Evolutionary conservation across 1,139 yeast genomes (phyloP).

Genomic region (Lipomyces yarrowii): DNA sequence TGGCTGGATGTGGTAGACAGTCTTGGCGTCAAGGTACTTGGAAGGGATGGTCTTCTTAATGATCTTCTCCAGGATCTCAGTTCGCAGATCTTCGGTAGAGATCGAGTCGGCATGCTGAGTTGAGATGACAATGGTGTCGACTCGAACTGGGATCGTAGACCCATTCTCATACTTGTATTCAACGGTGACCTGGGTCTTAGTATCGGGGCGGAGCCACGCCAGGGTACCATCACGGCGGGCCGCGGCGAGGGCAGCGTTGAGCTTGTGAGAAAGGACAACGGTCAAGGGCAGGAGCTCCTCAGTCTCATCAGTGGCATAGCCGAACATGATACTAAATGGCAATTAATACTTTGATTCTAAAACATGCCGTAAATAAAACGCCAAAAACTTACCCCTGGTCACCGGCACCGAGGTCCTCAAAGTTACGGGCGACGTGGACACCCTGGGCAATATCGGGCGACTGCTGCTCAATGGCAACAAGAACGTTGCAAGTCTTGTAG

Average conservation of each 20-base stretch:
- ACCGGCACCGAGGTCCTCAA: constrained; percentile 99
- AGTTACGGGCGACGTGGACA: constrained; percentile 93
- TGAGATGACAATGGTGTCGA: constrained; percentile 95
- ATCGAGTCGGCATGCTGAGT: constrained; percentile 97
- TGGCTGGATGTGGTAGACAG: constrained; percentile 98
- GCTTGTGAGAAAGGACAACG: constrained; percentile 88
- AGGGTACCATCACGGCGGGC: constrained; percentile 96
- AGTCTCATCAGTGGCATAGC: constrained; percentile 99
- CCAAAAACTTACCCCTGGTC: constrained; percentile 64
- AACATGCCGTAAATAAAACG: neutral
- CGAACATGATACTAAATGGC: constrained; percentile 83
- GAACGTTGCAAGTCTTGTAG: constrained; percentile 98
- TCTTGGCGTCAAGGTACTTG: constrained; percentile 87
- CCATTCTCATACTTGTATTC: constrained; percentile 94
- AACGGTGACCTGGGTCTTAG: constrained; percentile 98
- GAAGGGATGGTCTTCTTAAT: constrained; percentile 92
- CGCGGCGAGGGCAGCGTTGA: constrained; percentile 93
- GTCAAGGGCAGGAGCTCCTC: constrained; percentile 97
- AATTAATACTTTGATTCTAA: neutral
- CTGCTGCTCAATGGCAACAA: constrained; percentile 99
- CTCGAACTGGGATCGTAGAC: constrained; percentile 93
- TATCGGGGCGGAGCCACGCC: constrained; percentile 98
- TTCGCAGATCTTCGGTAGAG: constrained; percentile 88
- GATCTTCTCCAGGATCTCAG: constrained; percentile 73
- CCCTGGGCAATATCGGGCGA: constrained; percentile 99